Evolutionary conservation across 139 green algal species (phyloP), one percentile per base, ranked within the genome.

Genomic region (Klebsormidium nitens): DNA sequence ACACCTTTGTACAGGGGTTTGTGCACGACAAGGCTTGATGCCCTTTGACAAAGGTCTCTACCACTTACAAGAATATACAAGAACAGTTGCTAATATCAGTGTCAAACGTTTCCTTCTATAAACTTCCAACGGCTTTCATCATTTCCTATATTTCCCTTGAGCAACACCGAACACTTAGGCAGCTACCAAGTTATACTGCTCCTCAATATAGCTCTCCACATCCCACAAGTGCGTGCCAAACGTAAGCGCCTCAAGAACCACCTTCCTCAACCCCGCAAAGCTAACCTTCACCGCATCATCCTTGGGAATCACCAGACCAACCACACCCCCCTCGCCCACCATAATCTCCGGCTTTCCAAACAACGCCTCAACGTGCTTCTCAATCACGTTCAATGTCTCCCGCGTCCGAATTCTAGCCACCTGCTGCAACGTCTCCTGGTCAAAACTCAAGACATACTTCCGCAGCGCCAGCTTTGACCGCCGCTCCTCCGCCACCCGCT

Each of bases 361-460:
- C 17, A 66, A 49, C 34, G 37, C 58, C 66, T 74, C 50, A n/a
- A 31, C 40, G 26, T 74, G 56, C 48, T 32, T 38, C 66, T 65
- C 56, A 19, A 74, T 69, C 49, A 55, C 52, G 14, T 69, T 42
- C 58, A 63, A 6, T n/a, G 14, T 48, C 4, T 58, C 49, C 3
- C 49, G 37, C n/a, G n/a, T n/a, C n/a, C n/a, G n/a, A n/a, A 17
- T 80, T 67, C 28, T 84, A 66, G 62, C 96, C 64, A n/a, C 31
- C 34, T 29, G 58, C 31, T 67, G 49, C 1, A 57, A 28, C 32
- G 59, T 79, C 36, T 44, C 36, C 59, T 6, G 5, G 14, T 71
- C 64, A 44, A 71, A 71, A 19, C 40, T 64, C 42, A 14, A 29
- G 46, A 71, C 44, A 44, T 71, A 71, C 2, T 28, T 26, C 44